These are phyloP conservation scores for Blastobotrys aristatus DNA, from an alignment of 1,139 yeast species.

Conservation along the genomic window DNA sequence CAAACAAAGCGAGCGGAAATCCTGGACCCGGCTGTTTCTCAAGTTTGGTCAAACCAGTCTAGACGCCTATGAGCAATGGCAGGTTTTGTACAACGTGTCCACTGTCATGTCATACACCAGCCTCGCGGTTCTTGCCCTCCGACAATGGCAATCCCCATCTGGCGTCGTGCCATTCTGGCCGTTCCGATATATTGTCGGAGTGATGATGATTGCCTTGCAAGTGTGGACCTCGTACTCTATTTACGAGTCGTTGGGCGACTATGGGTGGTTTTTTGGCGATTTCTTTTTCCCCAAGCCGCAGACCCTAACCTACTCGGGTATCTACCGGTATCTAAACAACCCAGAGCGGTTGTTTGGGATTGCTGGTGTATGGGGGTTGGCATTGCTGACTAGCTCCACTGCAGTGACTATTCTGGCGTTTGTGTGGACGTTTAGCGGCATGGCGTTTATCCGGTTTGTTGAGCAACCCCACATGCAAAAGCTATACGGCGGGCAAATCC, in stretches of 20 bases:
- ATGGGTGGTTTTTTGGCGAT: conserved; percentile 90
- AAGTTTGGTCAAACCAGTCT: conserved; percentile 63
- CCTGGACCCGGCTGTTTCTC: conserved; percentile 63
- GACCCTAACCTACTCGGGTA: conserved; percentile 70
- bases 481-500: conserved; percentile 59
- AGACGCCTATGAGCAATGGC: conserved; percentile 74
- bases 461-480: conserved; percentile 79
- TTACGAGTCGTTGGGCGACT: conserved; percentile 69
- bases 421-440: conserved; percentile 65
- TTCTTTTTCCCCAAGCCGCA: conserved; percentile 59
- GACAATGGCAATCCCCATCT: conserved; percentile 37
- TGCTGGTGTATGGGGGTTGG: conserved; percentile 79
- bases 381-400: conserved; percentile 55
- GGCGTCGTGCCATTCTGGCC: conserved; percentile 36
- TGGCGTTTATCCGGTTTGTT: conserved; percentile 64
- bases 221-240: conserved; percentile 70
- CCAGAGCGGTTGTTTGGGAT: conserved; percentile 82
- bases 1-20: conserved; percentile 57
- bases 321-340: conserved; percentile 75
- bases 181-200: conserved; percentile 57
- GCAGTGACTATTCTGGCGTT: conserved; percentile 54
- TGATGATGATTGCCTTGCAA: conserved; percentile 54
- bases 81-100: conserved; percentile 55
- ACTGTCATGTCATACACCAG: conserved; percentile 42
- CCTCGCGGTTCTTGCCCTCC: conserved; percentile 33